These are phyloP conservation scores for Turritis glabra DNA, from an alignment of 345 rosid genomes.

Conservation along the genomic window DNA sequence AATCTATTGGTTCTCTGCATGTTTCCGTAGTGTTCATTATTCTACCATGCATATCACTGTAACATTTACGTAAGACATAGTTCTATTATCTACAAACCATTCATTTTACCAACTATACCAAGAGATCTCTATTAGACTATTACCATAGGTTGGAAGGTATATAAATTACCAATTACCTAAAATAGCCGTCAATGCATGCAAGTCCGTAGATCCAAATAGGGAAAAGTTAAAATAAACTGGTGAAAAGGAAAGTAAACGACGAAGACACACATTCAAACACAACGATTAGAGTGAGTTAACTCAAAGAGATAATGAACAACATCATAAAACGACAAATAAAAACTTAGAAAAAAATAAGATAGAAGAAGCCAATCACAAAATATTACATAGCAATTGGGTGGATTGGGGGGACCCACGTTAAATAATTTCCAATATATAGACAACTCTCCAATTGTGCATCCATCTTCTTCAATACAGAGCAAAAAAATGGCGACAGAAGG, in stretches of 20 bases:
- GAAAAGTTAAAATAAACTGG: slow-evolving; percentile 2
- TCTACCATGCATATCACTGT: not conserved
- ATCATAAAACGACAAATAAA: slow-evolving; percentile 29
- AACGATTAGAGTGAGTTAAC: not conserved
- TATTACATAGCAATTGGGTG: slow-evolving; percentile 25
- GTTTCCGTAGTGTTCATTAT: not conserved
- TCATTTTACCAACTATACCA: not conserved
- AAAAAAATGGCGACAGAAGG: slow-evolving; percentile 34
- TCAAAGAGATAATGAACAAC: not conserved
- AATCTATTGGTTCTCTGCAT: not conserved
- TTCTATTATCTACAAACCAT: not conserved
- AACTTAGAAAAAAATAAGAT: not conserved
- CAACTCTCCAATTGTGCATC: slow-evolving; percentile 20
- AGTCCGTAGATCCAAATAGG: not conserved
- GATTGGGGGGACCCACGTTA: slow-evolving; percentile 21
- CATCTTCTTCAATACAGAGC: slow-evolving; percentile 30
- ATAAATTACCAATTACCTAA: not conserved
- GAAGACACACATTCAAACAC: slow-evolving; percentile 4
- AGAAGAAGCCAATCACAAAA: slow-evolving; percentile 18
- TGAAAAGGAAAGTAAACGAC: slow-evolving; percentile 23
- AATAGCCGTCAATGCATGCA: not conserved
- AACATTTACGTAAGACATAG: not conserved
- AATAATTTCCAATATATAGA: slow-evolving; percentile 31
- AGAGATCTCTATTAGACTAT: not conserved
- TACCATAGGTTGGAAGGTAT: not conserved